These are phyloP conservation scores for Musa schizocarpa DNA, from an alignment of 176 grass and related monocot genomes.

Conservation along the genomic window DNA sequence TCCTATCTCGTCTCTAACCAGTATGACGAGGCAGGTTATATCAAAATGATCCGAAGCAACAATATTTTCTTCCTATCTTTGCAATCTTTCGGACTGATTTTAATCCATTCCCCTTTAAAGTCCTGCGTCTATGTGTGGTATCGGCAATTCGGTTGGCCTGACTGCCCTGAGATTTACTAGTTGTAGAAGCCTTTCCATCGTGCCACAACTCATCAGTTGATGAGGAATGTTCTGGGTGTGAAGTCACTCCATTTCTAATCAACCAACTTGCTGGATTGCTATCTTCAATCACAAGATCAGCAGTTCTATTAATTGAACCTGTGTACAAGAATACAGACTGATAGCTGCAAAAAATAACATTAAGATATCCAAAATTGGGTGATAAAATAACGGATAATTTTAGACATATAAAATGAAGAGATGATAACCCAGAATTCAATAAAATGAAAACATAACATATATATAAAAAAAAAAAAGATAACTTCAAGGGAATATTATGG, in stretches of 20 bases:
- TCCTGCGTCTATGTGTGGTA: constrained; percentile 19
- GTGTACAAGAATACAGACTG: no score
- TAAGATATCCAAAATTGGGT: no score
- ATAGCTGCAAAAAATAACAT: no score
- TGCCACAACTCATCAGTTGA: not conserved
- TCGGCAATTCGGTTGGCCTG: constrained; percentile 22
- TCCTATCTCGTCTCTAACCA: not conserved
- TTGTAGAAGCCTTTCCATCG: not conserved
- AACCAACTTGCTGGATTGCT: not conserved
- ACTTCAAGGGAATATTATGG: no score
- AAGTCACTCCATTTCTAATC: not conserved
- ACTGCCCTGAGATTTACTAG: not conserved
- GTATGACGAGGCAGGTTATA: not conserved
- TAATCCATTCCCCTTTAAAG: not conserved
- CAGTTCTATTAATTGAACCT: not conserved
- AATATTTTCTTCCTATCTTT: constrained; percentile 44
- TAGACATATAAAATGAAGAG: no score
- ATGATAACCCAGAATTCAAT: no score
- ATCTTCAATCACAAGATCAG: not conserved
- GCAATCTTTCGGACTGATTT: constrained; percentile 25
- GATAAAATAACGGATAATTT: no score
- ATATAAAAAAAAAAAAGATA: no score
- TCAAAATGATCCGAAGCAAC: constrained; percentile 34
- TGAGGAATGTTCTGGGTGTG: not conserved
- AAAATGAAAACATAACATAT: no score